These are phyloP conservation scores for Exophiala bonariae DNA, from an alignment of 2,329 filamentous ascomycete species.

Conservation along the genomic window DNA sequence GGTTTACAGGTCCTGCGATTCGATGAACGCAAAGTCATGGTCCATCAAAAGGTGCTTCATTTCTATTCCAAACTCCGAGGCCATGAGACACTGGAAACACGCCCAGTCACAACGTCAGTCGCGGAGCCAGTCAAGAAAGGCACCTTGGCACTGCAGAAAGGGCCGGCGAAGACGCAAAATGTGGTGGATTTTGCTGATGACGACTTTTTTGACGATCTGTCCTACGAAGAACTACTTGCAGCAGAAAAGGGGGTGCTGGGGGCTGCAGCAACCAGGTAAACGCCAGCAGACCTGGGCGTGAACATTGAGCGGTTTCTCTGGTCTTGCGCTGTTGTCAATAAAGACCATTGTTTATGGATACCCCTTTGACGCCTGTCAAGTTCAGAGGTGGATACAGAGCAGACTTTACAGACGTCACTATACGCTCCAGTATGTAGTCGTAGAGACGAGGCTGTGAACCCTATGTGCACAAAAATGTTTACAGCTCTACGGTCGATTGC, in stretches of 20 bases:
- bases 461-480: no score
- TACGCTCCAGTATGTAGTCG: no score
- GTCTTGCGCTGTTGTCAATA: no score
- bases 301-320: no score
- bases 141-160: constrained; percentile 3
- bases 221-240: constrained; percentile 22
- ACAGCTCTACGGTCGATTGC: no score
- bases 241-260: constrained; percentile 13
- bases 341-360: no score
- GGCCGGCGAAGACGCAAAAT: constrained; percentile 1
- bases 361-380: no score
- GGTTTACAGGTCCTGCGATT: constrained; percentile 88
- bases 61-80: constrained; percentile 85
- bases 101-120: constrained; percentile 31
- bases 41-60: constrained; percentile 78
- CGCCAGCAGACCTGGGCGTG: no score
- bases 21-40: constrained; percentile 88
- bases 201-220: constrained; percentile 46
- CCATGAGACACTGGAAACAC: constrained; percentile 55
- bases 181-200: constrained; percentile 38
- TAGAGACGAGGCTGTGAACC: no score
- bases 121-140: constrained; percentile 8
- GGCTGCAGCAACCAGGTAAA: not conserved
- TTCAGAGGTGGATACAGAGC: no score
- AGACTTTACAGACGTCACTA: no score